Evolutionary conservation across 306 rosid species (phyloP), one percentile per base, ranked within the genome.

Genomic region (Citrullus mucosospermus): DNA sequence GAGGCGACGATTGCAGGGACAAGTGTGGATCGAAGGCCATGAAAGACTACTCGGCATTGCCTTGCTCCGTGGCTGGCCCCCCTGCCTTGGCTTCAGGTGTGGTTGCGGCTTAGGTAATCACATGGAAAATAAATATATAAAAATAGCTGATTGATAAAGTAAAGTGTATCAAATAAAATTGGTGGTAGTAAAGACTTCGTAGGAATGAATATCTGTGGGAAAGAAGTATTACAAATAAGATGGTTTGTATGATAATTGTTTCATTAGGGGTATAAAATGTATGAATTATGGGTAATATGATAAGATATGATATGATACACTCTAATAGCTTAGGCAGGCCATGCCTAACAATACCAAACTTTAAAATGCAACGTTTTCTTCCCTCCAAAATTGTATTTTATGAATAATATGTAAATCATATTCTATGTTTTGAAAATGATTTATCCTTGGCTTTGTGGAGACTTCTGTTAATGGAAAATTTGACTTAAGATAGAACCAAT

Each of bases 21-120:
- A 84, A 89, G 57, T 84, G 84, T 80, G 66, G 84, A 28, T 76
- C 87, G 11, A 79, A 80, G 66, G 81, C 85, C 11, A 63, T 83
- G 71, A 90, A 88, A 75, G 88, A 85, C 73, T 83, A 56, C 54
- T 72, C 91, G 2, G 83, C 69, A 9, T 85, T 89, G 46, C 89
- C 90, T 6, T 86, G 92, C 89, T 83, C 92, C 6, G 77, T 73
- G 43, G 44, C 28, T 6, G 74, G 82, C 65, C 87, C 91, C 2
- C 85, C 55, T 9, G 80, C 84, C 41, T 75, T 87, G 79, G 79
- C 84, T 0, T 65, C 92, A 4, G 88, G 86, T 34, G 86, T 89
- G 56, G 89, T 81, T 73, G 91, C 91, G 22, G 91, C 93, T 54
- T 91, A 80, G 81, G 77, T 44, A 71, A 71, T 48, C 39, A 13